Evolutionary conservation across 2,329 filamentous ascomycete species (phyloP).

Genomic region (Aspergillus brasiliensis): DNA sequence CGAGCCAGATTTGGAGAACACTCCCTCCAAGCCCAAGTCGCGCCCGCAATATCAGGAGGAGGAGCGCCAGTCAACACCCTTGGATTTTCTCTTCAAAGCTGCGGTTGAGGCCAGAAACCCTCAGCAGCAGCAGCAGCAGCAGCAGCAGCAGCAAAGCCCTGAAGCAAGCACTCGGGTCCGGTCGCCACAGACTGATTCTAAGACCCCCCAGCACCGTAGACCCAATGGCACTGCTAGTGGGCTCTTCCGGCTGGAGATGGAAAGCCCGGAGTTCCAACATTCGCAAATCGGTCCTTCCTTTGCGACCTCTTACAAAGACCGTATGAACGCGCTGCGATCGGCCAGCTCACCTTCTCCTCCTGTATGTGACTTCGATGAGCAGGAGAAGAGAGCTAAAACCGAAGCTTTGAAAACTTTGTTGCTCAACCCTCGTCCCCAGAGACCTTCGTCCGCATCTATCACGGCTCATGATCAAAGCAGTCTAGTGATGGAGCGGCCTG

Average conservation of each 20-base stretch:
- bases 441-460: constrained; percentile 35
- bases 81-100: constrained; percentile 89
- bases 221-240: constrained; percentile 54
- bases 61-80: constrained; percentile 66
- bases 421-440: constrained; percentile 45
- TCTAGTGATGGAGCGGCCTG: constrained; percentile 20
- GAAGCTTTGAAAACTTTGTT: constrained; percentile 50
- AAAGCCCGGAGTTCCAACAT: constrained; percentile 57
- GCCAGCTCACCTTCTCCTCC: constrained; percentile 36
- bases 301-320: constrained; percentile 58
- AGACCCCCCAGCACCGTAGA: constrained; percentile 44
- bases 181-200: constrained; percentile 51
- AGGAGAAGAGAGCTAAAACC: constrained; percentile 46
- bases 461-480: constrained; percentile 24
- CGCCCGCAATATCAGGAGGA: constrained; percentile 39
- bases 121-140: constrained; percentile 53
- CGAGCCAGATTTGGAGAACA: constrained; percentile 39
- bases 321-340: constrained; percentile 48
- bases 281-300: constrained; percentile 66
- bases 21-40: constrained; percentile 49
- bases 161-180: constrained; percentile 47
- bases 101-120: constrained; percentile 67
- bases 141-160: constrained; percentile 49
- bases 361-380: constrained; percentile 35
- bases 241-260: constrained; percentile 70